phyloP scores from a whole-genome alignment of 495 filamentous ascomycete species.

The Aspergillus panamensis region DNA sequence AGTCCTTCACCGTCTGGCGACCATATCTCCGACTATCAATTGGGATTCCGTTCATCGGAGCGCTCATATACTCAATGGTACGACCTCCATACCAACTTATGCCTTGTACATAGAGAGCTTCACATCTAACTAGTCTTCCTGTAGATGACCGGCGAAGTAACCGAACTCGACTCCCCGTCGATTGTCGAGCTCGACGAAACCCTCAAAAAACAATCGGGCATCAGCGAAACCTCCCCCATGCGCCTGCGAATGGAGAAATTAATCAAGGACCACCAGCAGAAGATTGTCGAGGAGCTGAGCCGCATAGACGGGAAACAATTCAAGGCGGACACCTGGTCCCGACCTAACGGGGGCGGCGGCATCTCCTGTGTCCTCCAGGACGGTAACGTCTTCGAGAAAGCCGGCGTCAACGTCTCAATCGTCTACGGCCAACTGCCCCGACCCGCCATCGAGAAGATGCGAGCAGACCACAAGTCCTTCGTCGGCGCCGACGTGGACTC shows the following conservation, averaged over 20 bases:
- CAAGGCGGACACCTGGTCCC: conserved; percentile 77
- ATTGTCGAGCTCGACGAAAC: conserved; percentile 50
- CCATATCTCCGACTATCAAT: conserved; percentile 56
- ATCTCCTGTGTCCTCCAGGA: conserved; percentile 93
- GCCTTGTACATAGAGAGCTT: no score
- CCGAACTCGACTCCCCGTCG: conserved; percentile 54
- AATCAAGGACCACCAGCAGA: conserved; percentile 84
- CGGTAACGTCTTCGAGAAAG: conserved; percentile 97
- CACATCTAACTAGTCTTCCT: conserved; percentile 11
- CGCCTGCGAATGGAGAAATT: conserved; percentile 95
- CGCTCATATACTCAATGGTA: conserved; percentile 69
- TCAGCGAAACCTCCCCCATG: conserved; percentile 76
- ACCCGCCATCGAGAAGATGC: conserved; percentile 88
- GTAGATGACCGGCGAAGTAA: conserved; percentile 49
- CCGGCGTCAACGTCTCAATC: conserved; percentile 89
- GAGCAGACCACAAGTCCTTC: conserved; percentile 89
- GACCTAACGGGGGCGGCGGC: conserved; percentile 79
- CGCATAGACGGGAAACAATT: conserved; percentile 80
- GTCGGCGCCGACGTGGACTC: conserved; percentile 67
- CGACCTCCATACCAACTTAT: not conserved
- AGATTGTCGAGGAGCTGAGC: conserved; percentile 78
- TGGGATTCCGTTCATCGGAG: conserved; percentile 58
- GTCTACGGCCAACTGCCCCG: conserved; percentile 92
- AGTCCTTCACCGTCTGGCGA: conserved; percentile 44
- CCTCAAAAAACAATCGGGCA: conserved; percentile 39